Conservation (phyloP, 2,329 filamentous ascomycete species). For the Sarocladiaceae sp. region DNA sequence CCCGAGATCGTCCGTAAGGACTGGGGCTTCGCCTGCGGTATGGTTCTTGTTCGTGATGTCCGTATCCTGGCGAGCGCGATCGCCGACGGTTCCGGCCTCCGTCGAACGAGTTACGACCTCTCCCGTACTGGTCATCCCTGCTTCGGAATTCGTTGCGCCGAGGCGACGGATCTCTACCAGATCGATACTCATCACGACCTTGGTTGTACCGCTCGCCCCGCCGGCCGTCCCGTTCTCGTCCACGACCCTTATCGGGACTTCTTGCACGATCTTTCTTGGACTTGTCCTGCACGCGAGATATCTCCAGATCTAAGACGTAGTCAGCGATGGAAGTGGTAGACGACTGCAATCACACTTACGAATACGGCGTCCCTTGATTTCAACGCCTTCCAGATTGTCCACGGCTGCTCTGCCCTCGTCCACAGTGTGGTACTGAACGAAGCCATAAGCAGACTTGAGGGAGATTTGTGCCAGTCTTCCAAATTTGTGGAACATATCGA, state of each 20-base stretch:
- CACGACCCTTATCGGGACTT: conserved; percentile 57
- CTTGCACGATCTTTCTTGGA: conserved; percentile 54
- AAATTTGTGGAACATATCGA: conserved; percentile 81
- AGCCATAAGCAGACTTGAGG: conserved; percentile 94
- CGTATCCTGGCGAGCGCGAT: conserved; percentile 61
- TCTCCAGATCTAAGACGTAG: conserved; percentile 66
- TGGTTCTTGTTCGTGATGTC: conserved; percentile 41
- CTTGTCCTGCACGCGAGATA: conserved; percentile 83
- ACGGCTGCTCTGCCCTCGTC: conserved; percentile 73
- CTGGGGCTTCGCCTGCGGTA: conserved; percentile 70
- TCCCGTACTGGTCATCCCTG: conserved; percentile 57
- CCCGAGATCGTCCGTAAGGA: conserved; percentile 48
- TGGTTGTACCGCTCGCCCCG: conserved; percentile 41
- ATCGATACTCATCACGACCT: conserved; percentile 61
- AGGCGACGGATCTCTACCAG: conserved; percentile 56
- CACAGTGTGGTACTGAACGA: conserved; percentile 84
- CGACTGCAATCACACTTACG: conserved; percentile 59
- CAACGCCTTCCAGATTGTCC: conserved; percentile 70
- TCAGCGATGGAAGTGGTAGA: not conserved
- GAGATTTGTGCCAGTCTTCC: conserved; percentile 91
- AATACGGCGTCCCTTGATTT: conserved; percentile 86
- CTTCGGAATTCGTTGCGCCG: conserved; percentile 52
- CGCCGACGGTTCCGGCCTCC: conserved; percentile 49
- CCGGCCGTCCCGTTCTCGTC: conserved; percentile 38
- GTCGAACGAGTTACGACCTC: conserved; percentile 39